These are phyloP conservation scores for Trypanosoma melophagium DNA, from an alignment of 208 protist species.

Conservation along the genomic window DNA sequence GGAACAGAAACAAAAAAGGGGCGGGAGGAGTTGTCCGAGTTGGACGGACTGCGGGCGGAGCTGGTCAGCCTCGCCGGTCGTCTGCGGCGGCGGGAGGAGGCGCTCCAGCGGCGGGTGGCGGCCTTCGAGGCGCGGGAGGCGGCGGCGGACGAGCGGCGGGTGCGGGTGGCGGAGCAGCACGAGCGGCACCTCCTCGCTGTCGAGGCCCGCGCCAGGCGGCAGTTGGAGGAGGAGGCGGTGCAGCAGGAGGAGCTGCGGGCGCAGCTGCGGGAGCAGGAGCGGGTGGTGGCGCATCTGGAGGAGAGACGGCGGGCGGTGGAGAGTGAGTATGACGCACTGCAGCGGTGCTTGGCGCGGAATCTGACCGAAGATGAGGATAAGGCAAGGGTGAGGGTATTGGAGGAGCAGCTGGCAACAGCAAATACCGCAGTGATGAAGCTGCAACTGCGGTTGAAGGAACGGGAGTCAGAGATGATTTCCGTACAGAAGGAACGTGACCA, in stretches of 20 bases:
- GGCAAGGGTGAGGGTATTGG: conserved; percentile 32
- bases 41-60: conserved; percentile 58
- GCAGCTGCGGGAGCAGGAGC: conserved; percentile 61
- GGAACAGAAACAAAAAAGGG: conserved; percentile 31
- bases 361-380: conserved; percentile 36
- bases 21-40: conserved; percentile 39
- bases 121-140: conserved; percentile 80
- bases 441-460: conserved; percentile 35
- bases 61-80: conserved; percentile 66
- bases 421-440: conserved; percentile 24
- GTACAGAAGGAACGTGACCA: conserved; percentile 36
- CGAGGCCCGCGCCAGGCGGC: conserved; percentile 55
- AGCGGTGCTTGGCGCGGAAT: conserved; percentile 36
- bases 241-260: conserved; percentile 47
- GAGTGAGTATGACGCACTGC: conserved; percentile 73
- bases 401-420: conserved; percentile 40
- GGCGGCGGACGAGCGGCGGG: conserved; percentile 62
- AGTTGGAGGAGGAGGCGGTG: conserved; percentile 50
- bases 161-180: conserved; percentile 80
- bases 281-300: conserved; percentile 39
- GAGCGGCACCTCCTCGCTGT: conserved; percentile 64
- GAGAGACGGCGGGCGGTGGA: conserved; percentile 48
- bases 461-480: conserved; percentile 34
- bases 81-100: conserved; percentile 54
- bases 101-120: conserved; percentile 47